phyloP scores from a whole-genome alignment of 495 filamentous ascomycete genomes.

The Podospora pseudoanserina region DNA sequence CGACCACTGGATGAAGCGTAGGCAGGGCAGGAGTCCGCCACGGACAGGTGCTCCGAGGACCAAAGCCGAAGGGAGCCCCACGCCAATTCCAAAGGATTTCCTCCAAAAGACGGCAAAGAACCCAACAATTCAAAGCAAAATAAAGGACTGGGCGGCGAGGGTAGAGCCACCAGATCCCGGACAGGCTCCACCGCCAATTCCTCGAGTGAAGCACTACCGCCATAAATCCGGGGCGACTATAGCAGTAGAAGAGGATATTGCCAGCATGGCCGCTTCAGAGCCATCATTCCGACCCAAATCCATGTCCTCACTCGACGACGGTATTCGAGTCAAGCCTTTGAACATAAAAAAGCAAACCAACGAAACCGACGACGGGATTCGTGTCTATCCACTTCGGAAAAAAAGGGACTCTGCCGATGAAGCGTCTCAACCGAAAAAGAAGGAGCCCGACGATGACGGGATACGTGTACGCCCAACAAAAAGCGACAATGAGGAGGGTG shows the following conservation, averaged over 20 bases:
- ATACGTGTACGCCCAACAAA: conserved; percentile 25
- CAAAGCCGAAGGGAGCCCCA: conserved; percentile 34
- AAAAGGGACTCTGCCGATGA: conserved; percentile 30
- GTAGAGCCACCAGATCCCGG: conserved; percentile 38
- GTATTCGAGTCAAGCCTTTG: conserved; percentile 34
- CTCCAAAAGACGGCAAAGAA: conserved; percentile 46
- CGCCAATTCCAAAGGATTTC: conserved; percentile 51
- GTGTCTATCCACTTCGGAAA: conserved; percentile 27
- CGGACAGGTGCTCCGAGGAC: conserved; percentile 33
- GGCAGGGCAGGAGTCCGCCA: conserved; percentile 46
- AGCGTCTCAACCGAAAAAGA: conserved; percentile 19
- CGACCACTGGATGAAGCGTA: conserved; percentile 65
- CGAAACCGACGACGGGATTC: conserved; percentile 36
- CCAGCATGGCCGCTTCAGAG: conserved; percentile 18
- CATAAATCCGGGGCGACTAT: conserved; percentile 31
- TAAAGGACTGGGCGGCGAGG: conserved; percentile 50
- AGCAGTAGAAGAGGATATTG: conserved; percentile 30
- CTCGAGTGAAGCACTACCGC: conserved; percentile 25
- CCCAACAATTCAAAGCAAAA: conserved; percentile 47
- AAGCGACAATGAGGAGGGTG: conserved; percentile 15
- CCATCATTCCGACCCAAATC: conserved; percentile 16
- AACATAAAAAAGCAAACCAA: conserved; percentile 20
- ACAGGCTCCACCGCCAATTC: conserved; percentile 17
- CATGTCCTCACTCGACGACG: conserved; percentile 30
- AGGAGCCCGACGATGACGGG: conserved; percentile 30